A percentile compares a stretch with the other conserved stretches of the same genome.
phyloP scores from a whole-genome alignment of 1,139 yeast genomes.

The Sugiyamaella paludigena region DNA sequence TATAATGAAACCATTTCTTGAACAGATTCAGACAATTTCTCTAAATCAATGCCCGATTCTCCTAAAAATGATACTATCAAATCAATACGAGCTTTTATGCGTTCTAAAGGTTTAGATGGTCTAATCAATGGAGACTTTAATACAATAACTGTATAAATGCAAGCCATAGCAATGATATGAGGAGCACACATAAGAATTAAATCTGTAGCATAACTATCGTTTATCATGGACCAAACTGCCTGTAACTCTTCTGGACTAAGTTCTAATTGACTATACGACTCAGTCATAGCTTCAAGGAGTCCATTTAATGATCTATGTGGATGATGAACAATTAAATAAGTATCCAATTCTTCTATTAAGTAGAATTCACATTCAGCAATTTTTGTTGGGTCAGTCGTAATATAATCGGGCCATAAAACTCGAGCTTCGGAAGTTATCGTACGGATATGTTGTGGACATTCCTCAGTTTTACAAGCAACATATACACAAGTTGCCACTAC shows the following conservation, averaged over 20 bases:
- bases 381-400: conserved; percentile 87
- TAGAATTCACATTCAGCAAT: conserved; percentile 97
- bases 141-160: conserved; percentile 72
- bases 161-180: conserved; percentile 80
- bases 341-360: conserved; percentile 81
- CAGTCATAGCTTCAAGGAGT: conserved; percentile 47
- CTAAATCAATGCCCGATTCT: conserved; percentile 70
- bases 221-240: conserved; percentile 83
- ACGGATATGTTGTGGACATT: conserved; percentile 90
- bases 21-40: conserved; percentile 72
- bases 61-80: conserved; percentile 65
- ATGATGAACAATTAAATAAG: conserved; percentile 78
- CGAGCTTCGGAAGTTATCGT: conserved; percentile 81
- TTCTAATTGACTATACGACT: conserved; percentile 35
- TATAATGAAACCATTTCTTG: conserved; percentile 79
- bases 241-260: conserved; percentile 72
- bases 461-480: conserved; percentile 91
- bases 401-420: conserved; percentile 90
- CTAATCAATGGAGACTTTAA: conserved; percentile 44
- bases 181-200: conserved; percentile 82
- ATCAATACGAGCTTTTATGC: conserved; percentile 39
- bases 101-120: conserved; percentile 34
- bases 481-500: conserved; percentile 83
- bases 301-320: conserved; percentile 78
- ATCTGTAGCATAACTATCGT: conserved; percentile 88